Evolutionary conservation across 1,139 yeast genomes (phyloP), one percentile per base, ranked within the genome.

Genomic region (Yamadazyma siamensis): DNA sequence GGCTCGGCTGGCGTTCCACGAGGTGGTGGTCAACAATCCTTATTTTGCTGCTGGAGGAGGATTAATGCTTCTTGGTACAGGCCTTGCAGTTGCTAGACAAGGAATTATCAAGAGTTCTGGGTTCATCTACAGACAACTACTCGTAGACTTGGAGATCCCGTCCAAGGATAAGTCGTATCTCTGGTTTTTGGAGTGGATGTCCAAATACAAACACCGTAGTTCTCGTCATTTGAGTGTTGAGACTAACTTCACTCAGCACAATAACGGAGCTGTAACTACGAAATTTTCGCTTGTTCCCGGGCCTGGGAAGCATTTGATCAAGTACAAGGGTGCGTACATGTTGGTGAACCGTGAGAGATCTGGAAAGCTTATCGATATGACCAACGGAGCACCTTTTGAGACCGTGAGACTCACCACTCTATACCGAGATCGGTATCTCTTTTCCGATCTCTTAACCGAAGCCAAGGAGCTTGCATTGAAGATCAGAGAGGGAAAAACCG

Each of bases 21-120:
- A 75, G 35, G 73, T 81, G 6, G 64, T 86, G 43, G 69, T 72
- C 12, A 75, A 79, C 25, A 91, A 91, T 51, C 97, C 96, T 7
- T 87, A 86, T 56, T 91, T 91, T 61, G 94, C 96, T 3, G 98
- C 97, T 0, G 94, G 98, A 49, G 96, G 96, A 46, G 98, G 98
- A 0, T 65, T 91, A 27, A 91, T 91, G 98, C 67, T 89, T 3
- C 64, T 91, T 3, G 98, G 98, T 13, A 89, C 95, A 0, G 82
- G 82, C 1, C 59, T 91, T 20, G 95, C 96, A 0, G 48, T 88
- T 11, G 79, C 88, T 1, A 67, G 96, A 31, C 81, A 75, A 43
- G 89, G 87, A 1, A 55, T 82, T 1, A 65, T 76, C 27, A 71
- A 80, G 34, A 65, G 80, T 3, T 77, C 91, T 3, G 66, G 77